Conservation (phyloP, 164 flowering plant genomes). For the Stephania japonica region DNA sequence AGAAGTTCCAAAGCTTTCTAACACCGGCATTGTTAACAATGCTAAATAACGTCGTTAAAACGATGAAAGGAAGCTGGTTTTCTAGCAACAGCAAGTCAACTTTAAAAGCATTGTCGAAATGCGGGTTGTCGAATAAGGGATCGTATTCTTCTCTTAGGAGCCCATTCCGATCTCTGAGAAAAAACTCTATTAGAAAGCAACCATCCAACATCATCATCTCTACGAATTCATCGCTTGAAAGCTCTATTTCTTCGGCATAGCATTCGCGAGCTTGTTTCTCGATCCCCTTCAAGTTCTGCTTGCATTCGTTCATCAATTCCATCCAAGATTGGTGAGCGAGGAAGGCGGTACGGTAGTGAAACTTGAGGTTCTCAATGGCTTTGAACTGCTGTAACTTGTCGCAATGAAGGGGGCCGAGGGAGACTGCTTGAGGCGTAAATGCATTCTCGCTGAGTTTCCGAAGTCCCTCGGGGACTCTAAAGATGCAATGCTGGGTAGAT, state of each 20-base stretch:
- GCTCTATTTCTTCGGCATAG: not conserved
- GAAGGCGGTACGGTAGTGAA: not conserved
- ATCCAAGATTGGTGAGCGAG: not conserved
- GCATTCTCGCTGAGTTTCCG: conserved; percentile 17
- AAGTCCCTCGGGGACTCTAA: conserved; percentile 18
- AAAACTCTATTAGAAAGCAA: not conserved
- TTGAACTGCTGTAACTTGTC: too few relatives aligned
- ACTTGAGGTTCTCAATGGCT: too few relatives aligned
- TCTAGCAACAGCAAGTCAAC: conserved; percentile 25
- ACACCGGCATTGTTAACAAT: not conserved
- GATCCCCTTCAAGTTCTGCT: not conserved
- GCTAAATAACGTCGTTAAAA: conserved; percentile 8
- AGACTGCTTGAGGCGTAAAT: conserved; percentile 20
- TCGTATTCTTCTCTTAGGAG: not conserved
- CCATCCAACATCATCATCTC: conserved; percentile 3
- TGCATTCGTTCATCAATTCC: not conserved
- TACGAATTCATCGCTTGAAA: not conserved
- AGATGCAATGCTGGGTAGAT: conserved; percentile 13
- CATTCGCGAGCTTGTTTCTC: conserved; percentile 1
- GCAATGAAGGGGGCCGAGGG: conserved; percentile 29
- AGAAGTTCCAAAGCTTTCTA: not conserved
- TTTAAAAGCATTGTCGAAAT: not conserved
- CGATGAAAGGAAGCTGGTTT: conserved; percentile 30
- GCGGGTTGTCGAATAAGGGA: not conserved
- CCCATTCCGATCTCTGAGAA: too few relatives aligned